Evolutionary conservation across 192 early-diverging fungal genomes (phyloP).

Genomic region (Entomortierella parvispora): DNA sequence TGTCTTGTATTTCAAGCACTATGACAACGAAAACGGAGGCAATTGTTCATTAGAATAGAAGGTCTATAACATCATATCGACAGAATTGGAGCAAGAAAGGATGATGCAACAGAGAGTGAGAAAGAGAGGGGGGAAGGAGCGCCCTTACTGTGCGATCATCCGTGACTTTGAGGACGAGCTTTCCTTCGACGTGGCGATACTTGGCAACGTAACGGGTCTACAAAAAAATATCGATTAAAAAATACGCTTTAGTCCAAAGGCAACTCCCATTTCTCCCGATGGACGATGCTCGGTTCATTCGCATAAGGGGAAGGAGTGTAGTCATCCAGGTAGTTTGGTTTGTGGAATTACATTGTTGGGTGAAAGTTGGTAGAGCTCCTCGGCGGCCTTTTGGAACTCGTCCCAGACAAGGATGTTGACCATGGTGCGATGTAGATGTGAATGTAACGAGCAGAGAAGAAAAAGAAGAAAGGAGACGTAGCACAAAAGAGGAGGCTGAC

Average conservation of each 20-base stretch:
- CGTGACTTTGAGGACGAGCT: constrained; percentile 79
- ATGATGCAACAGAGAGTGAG: not conserved
- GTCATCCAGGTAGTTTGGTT: not conserved
- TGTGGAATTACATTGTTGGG: constrained; percentile 64
- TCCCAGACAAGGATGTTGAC: constrained; percentile 80
- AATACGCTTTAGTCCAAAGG: too few relatives aligned
- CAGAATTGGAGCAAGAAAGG: not conserved
- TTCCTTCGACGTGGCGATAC: constrained; percentile 73
- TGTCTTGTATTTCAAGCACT: constrained; percentile 74
- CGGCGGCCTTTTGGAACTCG: constrained; percentile 78
- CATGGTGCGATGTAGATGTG: constrained; percentile 63
- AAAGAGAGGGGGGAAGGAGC: too few relatives aligned
- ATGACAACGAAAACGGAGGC: not conserved
- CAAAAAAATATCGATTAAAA: not conserved
- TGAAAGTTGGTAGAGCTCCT: constrained; percentile 70
- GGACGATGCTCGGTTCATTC: too few relatives aligned
- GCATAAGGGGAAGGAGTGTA: too few relatives aligned
- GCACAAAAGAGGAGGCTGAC: not conserved
- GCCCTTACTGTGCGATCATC: constrained; percentile 72
- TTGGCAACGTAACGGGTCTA: constrained; percentile 77
- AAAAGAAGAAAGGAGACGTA: not conserved
- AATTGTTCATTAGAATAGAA: too few relatives aligned
- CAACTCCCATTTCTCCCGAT: too few relatives aligned
- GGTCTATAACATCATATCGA: too few relatives aligned
- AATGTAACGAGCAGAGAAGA: not conserved